These are phyloP conservation scores for Hirschioporus abietinus DNA, from an alignment of 768 basidiomycete species.

Conservation along the genomic window DNA sequence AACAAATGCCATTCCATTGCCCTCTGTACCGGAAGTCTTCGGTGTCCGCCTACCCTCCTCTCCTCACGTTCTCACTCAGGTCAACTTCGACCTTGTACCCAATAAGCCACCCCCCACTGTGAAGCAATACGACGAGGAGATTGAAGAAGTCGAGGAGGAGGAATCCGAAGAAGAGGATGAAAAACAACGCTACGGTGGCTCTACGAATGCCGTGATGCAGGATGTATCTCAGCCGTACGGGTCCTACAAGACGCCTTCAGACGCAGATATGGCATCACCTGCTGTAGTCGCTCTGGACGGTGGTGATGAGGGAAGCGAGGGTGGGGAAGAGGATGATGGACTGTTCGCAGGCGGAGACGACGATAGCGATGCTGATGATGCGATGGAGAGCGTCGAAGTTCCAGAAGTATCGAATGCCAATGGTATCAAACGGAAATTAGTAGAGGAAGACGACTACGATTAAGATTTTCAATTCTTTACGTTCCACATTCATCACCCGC, in stretches of 20 bases:
- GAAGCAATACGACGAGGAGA: constrained; percentile 72
- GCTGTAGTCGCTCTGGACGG: constrained; percentile 27
- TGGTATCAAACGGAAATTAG: constrained; percentile 71
- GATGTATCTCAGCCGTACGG: constrained; percentile 49
- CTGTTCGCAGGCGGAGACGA: constrained; percentile 78
- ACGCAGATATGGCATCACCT: constrained; percentile 56
- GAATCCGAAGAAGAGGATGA: constrained; percentile 58
- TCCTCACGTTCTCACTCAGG: constrained; percentile 67
- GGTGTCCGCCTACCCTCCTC: constrained; percentile 74
- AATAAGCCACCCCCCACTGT: constrained; percentile 78
- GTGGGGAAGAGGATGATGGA: constrained; percentile 68
- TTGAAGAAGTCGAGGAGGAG: constrained; percentile 78
- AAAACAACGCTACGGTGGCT: constrained; percentile 18
- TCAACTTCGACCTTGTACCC: constrained; percentile 84
- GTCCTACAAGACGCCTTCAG: constrained; percentile 60
- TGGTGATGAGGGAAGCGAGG: constrained; percentile 65
- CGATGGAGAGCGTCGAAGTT: constrained; percentile 70
- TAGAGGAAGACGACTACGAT: constrained; percentile 87
- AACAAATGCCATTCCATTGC: constrained; percentile 75
- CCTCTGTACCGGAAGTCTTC: constrained; percentile 83
- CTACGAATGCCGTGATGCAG: constrained; percentile 16
- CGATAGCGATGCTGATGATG: constrained; percentile 63
- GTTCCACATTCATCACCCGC: not conserved
- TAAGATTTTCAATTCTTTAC: constrained; percentile 23
- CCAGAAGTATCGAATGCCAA: constrained; percentile 45